Evolutionary conservation across 495 filamentous ascomycete species (phyloP).

Genomic region (Cercophora scortea): DNA sequence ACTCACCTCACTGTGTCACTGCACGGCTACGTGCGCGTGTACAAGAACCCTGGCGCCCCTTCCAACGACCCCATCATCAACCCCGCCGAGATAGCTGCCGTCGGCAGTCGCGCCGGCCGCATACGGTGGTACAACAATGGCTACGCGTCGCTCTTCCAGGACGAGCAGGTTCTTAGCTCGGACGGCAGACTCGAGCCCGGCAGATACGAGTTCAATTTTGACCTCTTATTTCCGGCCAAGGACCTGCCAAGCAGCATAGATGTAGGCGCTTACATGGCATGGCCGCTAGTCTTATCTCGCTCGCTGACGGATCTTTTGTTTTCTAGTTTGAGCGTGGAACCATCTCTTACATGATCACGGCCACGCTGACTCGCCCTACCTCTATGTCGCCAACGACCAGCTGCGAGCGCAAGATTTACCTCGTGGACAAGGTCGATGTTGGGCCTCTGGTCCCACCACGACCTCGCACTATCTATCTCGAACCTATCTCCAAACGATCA

Average conservation of each 20-base stretch:
- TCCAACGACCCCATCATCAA: conserved; percentile 48
- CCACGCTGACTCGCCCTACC: conserved; percentile 83
- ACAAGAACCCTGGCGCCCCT: conserved; percentile 61
- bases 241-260: conserved; percentile 88
- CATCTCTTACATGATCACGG: conserved; percentile 81
- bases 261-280: conserved; percentile 53
- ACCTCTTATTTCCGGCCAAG: conserved; percentile 69
- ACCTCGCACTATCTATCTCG: conserved; percentile 71
- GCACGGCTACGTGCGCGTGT: conserved; percentile 84
- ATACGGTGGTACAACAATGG: conserved; percentile 73
- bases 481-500: conserved; percentile 55
- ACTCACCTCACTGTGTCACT: conserved; percentile 85
- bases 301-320: conserved; percentile 1
- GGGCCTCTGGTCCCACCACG: conserved; percentile 46
- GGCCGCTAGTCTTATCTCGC: background rate
- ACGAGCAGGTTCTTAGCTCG: conserved; percentile 83
- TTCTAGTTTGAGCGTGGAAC: conserved; percentile 87
- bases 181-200: conserved; percentile 81
- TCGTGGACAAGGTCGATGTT: conserved; percentile 64
- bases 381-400: conserved; percentile 72
- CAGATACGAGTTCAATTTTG: conserved; percentile 88
- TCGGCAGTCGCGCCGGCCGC: conserved; percentile 42
- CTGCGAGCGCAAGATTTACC: conserved; percentile 69
- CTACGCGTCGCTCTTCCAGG: conserved; percentile 78
- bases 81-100: conserved; percentile 30